Base-by-base conservation (phyloP, 1,284 basidiomycete species). In the Neolentinus lepideus region DNA sequence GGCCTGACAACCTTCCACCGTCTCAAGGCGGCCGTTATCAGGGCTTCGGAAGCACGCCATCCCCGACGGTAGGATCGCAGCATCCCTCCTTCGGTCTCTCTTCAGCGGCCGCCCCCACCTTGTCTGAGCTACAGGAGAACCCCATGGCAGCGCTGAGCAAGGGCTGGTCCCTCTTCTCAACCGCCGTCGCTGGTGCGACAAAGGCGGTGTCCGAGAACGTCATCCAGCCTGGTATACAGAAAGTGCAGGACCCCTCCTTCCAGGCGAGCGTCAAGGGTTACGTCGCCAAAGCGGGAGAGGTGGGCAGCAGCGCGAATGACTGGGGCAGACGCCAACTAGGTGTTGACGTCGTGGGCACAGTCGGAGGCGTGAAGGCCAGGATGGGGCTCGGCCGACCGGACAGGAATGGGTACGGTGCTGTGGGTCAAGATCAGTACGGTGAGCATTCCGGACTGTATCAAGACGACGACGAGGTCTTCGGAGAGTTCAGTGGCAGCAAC, bases 1-100 rank as follows among this genome's bases (percentile, higher is more conserved):
- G 91, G 16, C 77, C 89, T 14, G 79, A 74, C 3, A 76, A 91
- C 65, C 70, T 94, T 27, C 89, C 88, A 1, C 91, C 91, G 25
- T 90, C 88, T 1, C 91, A 92, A 71, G 92, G 91, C 52, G 92
- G 91, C 38, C 81, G 82, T 46, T 94, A 94, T 68, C 81, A 84
- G 61, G 92, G 91, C 14, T 94, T 94, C 66, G 91, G 91, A 4
- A 90, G 71, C 63, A 85, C 86, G 0, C 84, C 88, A 11, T 69
- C 79, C 1, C 80, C 84, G 9, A 65, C 77, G 11, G 66, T 75
- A 1, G 65, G 63, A 6, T 75, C 78, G 24, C 72, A 77, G 55
- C 76, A 83, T 64, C 81, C 85, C 14, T 80, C 85, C 1, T 83
- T 78, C 62, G 75, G 76, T 21, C 73, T 88, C 48, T 88, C 88